A percentile compares a stretch with the other conserved stretches of the same genome.
phyloP scores from a whole-genome alignment of 495 filamentous ascomycete species.

The Diplogelasinospora grovesii region DNA sequence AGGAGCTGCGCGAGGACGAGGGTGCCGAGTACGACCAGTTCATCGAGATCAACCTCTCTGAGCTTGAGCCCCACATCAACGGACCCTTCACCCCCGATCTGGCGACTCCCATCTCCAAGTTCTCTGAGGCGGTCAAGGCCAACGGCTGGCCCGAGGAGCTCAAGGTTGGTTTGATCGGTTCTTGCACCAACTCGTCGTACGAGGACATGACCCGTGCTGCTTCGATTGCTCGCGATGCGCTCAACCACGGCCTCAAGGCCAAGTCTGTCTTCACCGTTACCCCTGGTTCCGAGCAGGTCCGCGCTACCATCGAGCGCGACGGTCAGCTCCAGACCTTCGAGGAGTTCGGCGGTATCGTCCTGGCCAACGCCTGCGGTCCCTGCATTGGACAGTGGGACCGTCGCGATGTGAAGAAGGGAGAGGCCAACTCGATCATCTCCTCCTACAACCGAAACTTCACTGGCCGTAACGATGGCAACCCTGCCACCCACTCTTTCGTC shows the following conservation, averaged over 20 bases:
- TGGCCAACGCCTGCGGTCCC: constrained; percentile 92
- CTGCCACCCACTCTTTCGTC: constrained; percentile 96
- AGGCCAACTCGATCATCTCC: constrained; percentile 58
- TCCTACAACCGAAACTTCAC: constrained; percentile 79
- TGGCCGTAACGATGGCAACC: constrained; percentile 98
- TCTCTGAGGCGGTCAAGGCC: constrained; percentile 85
- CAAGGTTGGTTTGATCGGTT: constrained; percentile 94
- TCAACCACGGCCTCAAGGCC: constrained; percentile 88
- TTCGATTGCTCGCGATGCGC: constrained; percentile 92
- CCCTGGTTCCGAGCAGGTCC: constrained; percentile 95
- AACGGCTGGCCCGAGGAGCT: constrained; percentile 97
- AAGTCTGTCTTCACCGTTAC: constrained; percentile 93
- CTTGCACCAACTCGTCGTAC: constrained; percentile 99
- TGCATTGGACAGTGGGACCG: constrained; percentile 89
- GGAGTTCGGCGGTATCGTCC: constrained; percentile 92
- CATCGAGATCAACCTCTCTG: constrained; percentile 88
- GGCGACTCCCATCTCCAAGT: constrained; percentile 95
- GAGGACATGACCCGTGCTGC: constrained; percentile 97
- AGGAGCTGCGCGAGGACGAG: constrained; percentile 83
- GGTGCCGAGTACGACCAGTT: constrained; percentile 96
- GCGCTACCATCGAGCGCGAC: constrained; percentile 90
- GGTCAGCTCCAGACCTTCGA: constrained; percentile 95
- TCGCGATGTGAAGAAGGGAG: constrained; percentile 91
- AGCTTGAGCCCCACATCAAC: constrained; percentile 98
- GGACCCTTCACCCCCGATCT: constrained; percentile 99